Base-by-base conservation (phyloP, 225 moss, liverwort and hornwort genomes). In the Thuidium tamariscinum region DNA sequence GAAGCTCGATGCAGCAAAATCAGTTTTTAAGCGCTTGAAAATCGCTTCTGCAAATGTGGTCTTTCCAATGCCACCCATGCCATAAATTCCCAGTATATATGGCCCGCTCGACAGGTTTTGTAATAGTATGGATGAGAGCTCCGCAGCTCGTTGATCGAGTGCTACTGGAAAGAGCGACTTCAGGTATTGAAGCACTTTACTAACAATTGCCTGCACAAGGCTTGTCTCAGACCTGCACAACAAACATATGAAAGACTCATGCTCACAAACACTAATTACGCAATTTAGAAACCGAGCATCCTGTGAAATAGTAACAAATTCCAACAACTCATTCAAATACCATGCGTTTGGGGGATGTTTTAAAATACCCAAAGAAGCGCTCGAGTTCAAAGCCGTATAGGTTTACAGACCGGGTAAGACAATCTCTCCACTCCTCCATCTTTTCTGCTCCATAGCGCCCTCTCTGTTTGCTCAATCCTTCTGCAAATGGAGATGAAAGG, bases 121-220 rank as follows among this genome's bases (percentile, higher is more conserved):
- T 42, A 46, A 17, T 30, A 86, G 46, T 41, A 10, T 6, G 41
- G 19, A 39, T 42, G 56, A 26, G 41, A 86, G 29, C 16, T 70
- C 59, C 59, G n/a, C 13, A 52, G 54, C 81, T 63, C 25, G 73
- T 30, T 87, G 29, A 22, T 87, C 87, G 39, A 87, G 65, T 29
- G 81, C 81, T 32, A 81, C 74, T 26, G 87, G 87, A 82, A 54
- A 82, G 82, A 75, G 87, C 7, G 87, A 81, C 65, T 87, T 87
- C 74, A 87, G 37, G 51, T 66, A 8, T 62, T 74, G 81, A 74
- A 87, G 87, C 30, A 87, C 87, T 64, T 87, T 20, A 44, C 82
- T 26, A 74, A 87, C 87, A 51, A 87, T 74, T 10, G 41, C 74
- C 52, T 81, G 51, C 9, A 87, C 74, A 42, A 87, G 74, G 46